Percentiles rank a stretch among this genome's conserved stretches.
Conservation (phyloP, 2,329 filamentous ascomycete genomes). For the Phyllosticta citribraziliensis region DNA sequence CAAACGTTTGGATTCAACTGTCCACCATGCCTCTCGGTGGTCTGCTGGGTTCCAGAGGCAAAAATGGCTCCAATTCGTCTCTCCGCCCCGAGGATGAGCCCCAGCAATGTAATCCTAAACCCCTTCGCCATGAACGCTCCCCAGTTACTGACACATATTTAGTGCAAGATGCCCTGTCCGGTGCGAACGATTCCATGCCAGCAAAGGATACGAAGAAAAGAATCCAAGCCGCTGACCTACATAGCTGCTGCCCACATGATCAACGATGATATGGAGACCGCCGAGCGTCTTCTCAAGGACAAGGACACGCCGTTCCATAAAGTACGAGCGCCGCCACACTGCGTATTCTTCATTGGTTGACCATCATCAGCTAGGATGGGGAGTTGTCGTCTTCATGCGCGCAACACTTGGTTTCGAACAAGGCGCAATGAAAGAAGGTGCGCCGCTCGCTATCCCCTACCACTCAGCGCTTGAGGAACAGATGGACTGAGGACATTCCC, state of each 20-base stretch:
- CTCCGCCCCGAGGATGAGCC: constrained; percentile 49
- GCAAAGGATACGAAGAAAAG: background rate
- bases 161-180: constrained; percentile 40
- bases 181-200: constrained; percentile 18
- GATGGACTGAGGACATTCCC: background rate
- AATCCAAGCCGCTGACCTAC: constrained; percentile 3
- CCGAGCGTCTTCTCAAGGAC: constrained; percentile 61
- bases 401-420: constrained; percentile 88
- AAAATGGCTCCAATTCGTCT: constrained; percentile 40
- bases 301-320: constrained; percentile 80
- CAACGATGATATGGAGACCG: constrained; percentile 81
- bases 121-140: background rate
- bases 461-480: background rate
- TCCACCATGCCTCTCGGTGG: constrained; percentile 5
- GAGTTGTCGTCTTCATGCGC: constrained; percentile 73
- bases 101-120: constrained; percentile 39
- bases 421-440: constrained; percentile 71
- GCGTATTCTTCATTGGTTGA: background rate
- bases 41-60: constrained; percentile 29
- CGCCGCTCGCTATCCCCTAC: background rate
- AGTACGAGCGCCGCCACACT: constrained; percentile 26
- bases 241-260: constrained; percentile 63
- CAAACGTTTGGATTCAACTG: background rate
- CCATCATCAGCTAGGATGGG: constrained; percentile 55
- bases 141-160: background rate